Base-by-base conservation (phyloP, 1,284 basidiomycete species). In the Fomitopsis schrenkii region DNA sequence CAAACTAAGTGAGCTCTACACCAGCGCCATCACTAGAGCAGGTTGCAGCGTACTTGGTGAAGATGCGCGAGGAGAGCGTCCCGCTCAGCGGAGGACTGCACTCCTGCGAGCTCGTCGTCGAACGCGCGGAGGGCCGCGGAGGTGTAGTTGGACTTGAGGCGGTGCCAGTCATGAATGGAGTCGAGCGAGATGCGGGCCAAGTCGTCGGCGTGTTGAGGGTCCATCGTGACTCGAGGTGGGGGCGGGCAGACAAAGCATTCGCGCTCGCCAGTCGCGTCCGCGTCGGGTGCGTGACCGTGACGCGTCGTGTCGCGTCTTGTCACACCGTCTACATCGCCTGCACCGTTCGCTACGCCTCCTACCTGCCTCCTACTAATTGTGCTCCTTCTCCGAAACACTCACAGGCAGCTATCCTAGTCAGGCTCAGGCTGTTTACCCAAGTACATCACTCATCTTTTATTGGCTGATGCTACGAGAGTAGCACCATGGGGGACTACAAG, bases 111-210 rank as follows among this genome's bases (percentile, higher is more conserved):
- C 59, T 76, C 74, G 19, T 74, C 72, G 44, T 85, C 79, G 41
- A 88, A 72, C 48, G 72, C 72, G 0, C 74, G 70, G 12, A 82
- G 60, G 2, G 82, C 76, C 17, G 82, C 77, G 14, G 72, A 67
- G 46, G 74, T 78, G 65, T 85, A 83, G 68, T 82, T 82, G 45
- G 72, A 66, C 63, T 83, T 81, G 58, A 90, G 78, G 30, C 80
- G 78, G 59, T 80, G 76, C 87, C 86, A 90, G 68, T 88, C 85
- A 40, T 83, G 77, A 12, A 85, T 73, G 5, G 81, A 80, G 60
- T 86, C 85, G 22, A 90, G 76, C 17, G 87, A 86, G 26, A 91
- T 79, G 42, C 88, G 83, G 8, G 82, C 81, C 33, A 86, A 72
- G 58, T 90, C 88, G 70, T 88, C 85, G 35, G 52, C 52, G 52